phyloP scores from a whole-genome alignment of 2,329 filamentous ascomycete genomes.

The Botryotinia globosa region DNA sequence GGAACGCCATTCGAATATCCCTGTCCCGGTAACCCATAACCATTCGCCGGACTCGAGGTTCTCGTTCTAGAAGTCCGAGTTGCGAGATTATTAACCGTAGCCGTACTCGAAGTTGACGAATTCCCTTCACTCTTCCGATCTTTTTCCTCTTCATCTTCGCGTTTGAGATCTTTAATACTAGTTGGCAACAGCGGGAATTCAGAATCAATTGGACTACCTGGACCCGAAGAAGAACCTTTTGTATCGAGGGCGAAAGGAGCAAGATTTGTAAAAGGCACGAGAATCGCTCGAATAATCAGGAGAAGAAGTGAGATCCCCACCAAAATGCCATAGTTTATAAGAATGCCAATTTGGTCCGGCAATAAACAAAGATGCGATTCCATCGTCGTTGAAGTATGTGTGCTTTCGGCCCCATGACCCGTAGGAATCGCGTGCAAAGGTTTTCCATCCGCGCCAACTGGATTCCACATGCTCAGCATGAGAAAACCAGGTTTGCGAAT shows the following conservation, averaged over 20 bases:
- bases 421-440: conserved; percentile 40
- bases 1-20: background rate
- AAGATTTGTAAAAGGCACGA: conserved; percentile 55
- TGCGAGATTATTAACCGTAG: conserved; percentile 26
- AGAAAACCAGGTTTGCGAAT: conserved; percentile 83
- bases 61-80: conserved; percentile 31
- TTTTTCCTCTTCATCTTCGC: conserved; percentile 19
- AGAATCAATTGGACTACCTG: background rate
- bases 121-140: conserved; percentile 27
- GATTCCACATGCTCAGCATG: conserved; percentile 89
- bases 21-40: conserved; percentile 32
- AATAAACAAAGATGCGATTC: conserved; percentile 89
- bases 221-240: conserved; percentile 7
- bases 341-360: conserved; percentile 82
- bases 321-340: conserved; percentile 71
- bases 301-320: conserved; percentile 52
- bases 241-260: conserved; percentile 28
- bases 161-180: conserved; percentile 28
- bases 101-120: conserved; percentile 36
- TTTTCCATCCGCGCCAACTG: conserved; percentile 62
- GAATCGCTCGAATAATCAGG: conserved; percentile 53
- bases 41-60: conserved; percentile 33
- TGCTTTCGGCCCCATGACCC: conserved; percentile 36
- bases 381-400: conserved; percentile 56
- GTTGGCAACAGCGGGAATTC: conserved; percentile 29